These are phyloP conservation scores for Plasmodium billcollinsi DNA, from an alignment of 169 alveolate genomes.

Conservation along the genomic window DNA sequence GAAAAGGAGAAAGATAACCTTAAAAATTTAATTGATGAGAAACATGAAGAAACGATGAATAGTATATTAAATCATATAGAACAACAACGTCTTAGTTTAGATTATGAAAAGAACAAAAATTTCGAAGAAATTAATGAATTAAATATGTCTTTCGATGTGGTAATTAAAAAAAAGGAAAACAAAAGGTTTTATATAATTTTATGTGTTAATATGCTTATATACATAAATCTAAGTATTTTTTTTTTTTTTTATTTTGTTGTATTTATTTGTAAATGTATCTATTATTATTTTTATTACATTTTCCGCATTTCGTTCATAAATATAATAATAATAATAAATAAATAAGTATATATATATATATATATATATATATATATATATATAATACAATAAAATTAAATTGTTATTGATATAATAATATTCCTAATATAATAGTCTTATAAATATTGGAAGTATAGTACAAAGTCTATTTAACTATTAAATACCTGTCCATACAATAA, in stretches of 20 bases:
- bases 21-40: slow-evolving; percentile 27
- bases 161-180: neutral
- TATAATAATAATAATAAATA: too few species aligned
- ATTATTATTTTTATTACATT: too few species aligned
- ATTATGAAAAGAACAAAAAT: slow-evolving; percentile 36
- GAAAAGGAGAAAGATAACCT: slow-evolving; percentile 53
- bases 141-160: slow-evolving; percentile 37
- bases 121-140: slow-evolving; percentile 47
- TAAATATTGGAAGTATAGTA: too few species aligned
- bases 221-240: neutral
- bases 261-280: neutral
- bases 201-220: neutral
- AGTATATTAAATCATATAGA: slow-evolving; percentile 39
- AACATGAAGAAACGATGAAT: slow-evolving; percentile 55
- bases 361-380: neutral
- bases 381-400: neutral
- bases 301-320: too few species aligned
- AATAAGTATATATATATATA: neutral
- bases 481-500: slow-evolving; percentile 28
- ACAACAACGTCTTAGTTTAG: slow-evolving; percentile 31
- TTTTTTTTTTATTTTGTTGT: neutral
- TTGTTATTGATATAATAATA: too few species aligned
- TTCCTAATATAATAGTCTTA: too few species aligned
- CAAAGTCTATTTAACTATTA: too few species aligned
- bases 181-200: neutral